Base-by-base conservation (phyloP, 139 green algal species). In the Prasinococcaceae sp. region DNA sequence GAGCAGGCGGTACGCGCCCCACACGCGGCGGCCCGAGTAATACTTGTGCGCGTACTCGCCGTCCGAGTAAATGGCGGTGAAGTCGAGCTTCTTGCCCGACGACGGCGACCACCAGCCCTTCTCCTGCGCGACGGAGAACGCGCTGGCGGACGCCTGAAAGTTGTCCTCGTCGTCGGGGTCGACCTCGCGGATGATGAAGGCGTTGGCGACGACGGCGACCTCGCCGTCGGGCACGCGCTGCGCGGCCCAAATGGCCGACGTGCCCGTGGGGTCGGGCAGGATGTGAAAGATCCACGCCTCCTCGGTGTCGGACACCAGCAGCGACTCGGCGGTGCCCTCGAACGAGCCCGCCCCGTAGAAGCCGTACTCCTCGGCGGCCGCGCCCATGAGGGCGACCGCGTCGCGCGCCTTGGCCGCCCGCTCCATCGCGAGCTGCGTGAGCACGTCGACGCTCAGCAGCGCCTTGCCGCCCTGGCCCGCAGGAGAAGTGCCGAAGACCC, bases 191-290 rank as follows among this genome's bases (percentile, higher is more conserved):
- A 65, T 58, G 3, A 61, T 32, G 29, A 60, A 65, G 35, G 40
- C 35, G 57, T 65, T 65, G 17, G 48, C 35, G 6, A 65, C 39
- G 23, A 65, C 57, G 10, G 27, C 32, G n/a, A 55, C 49, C 6
- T 65, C n/a, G 32, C 51, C 57, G 38, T 65, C 57, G 8, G 47
- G 46, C 19, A 65, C 49, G 19, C 57, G 46, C 57, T 61, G 48
- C 12, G 57, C 47, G 16, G 29, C 49, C 57, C 57, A 65, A 5
- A 60, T 35, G 9, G 57, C 57, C 12, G 39, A 47, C 16, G 20
- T 58, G 0, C 23, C 43, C 50, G 20, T n/a, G 50, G 17, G 12
- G 24, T 35, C 20, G 5, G 50, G 50, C 35, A 58, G 9, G 50
- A 58, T 32, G 2, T 58, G 50, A 8, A 58, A 45, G 6, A 58